Evolutionary conservation across 305 asterid genomes (phyloP).

Genomic region (Withania somnifera): DNA sequence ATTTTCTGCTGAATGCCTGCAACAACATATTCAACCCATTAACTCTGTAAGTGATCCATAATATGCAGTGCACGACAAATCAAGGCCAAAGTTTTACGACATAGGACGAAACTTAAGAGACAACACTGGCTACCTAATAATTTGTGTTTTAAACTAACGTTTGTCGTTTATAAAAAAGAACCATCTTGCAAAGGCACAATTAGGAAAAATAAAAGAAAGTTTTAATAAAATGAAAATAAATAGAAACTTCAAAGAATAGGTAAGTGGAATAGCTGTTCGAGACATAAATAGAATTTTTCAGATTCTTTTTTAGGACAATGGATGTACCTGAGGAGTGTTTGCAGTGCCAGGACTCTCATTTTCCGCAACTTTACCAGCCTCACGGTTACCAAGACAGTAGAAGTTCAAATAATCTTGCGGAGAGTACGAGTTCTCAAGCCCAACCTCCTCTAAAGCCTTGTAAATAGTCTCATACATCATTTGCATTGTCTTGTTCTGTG

Average conservation of each 20-base stretch:
- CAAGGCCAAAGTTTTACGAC: neutral
- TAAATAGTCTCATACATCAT: constrained; percentile 96
- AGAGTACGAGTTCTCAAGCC: constrained; percentile 71
- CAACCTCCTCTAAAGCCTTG: constrained; percentile 92
- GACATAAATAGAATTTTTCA: neutral
- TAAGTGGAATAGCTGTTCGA: neutral
- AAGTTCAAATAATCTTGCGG: constrained; percentile 89
- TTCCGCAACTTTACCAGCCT: constrained; percentile 33
- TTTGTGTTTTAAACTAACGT: neutral
- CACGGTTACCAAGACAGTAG: constrained; percentile 96
- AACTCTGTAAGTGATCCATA: neutral
- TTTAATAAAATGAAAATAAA: neutral
- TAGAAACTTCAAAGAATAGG: neutral
- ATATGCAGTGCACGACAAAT: neutral
- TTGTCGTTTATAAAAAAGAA: neutral
- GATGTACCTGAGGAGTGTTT: constrained; percentile 76
- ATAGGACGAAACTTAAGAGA: neutral
- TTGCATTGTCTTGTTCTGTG: constrained; percentile 93
- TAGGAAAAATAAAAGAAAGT: neutral
- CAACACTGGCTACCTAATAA: neutral
- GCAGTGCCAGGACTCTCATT: constrained; percentile 34
- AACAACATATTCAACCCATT: neutral
- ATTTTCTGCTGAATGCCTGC: constrained; percentile 70
- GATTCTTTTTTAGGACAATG: neutral
- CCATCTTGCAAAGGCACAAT: neutral